Conservation (phyloP, 2,329 filamentous ascomycete genomes). For the Calonectria pteridis region DNA sequence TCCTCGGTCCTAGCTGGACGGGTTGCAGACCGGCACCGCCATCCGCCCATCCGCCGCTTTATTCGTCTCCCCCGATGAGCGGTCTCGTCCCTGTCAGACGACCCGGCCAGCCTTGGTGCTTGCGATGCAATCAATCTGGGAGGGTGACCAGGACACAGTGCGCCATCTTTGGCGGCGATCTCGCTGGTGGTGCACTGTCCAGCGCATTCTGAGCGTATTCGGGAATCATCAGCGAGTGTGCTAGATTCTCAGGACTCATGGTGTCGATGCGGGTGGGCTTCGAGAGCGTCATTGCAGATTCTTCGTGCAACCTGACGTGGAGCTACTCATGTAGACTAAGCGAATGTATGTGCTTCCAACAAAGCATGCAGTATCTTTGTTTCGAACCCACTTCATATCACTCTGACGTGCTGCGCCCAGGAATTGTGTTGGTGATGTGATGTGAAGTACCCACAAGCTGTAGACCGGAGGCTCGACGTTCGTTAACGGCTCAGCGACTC, state of each 20-base stretch:
- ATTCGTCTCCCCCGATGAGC: background rate
- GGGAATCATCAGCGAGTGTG: background rate
- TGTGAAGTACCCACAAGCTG: background rate
- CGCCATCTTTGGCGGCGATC: conserved; percentile 27
- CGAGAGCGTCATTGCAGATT: background rate
- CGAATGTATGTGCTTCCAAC: conserved; percentile 10
- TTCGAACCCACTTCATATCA: conserved; percentile 3
- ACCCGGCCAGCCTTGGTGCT: background rate
- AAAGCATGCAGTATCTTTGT: conserved; percentile 6
- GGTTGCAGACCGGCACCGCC: conserved; percentile 19
- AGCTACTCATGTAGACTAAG: conserved; percentile 4
- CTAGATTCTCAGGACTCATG: background rate
- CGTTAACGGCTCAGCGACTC: conserved; percentile 8
- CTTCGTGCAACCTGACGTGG: background rate
- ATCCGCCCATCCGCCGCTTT: conserved; percentile 18
- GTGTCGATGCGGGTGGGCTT: background rate
- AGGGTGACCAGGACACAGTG: conserved; percentile 8
- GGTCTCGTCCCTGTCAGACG: conserved; percentile 20
- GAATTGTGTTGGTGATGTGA: conserved; percentile 5
- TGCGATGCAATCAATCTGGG: background rate
- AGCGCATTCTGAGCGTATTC: conserved; percentile 17
- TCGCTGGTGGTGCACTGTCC: conserved; percentile 14
- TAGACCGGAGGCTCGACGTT: background rate
- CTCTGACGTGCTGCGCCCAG: conserved; percentile 7
- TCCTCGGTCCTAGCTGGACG: conserved; percentile 10